Conservation (phyloP, 257 asterid genomes). For the Fraxinus americana region DNA sequence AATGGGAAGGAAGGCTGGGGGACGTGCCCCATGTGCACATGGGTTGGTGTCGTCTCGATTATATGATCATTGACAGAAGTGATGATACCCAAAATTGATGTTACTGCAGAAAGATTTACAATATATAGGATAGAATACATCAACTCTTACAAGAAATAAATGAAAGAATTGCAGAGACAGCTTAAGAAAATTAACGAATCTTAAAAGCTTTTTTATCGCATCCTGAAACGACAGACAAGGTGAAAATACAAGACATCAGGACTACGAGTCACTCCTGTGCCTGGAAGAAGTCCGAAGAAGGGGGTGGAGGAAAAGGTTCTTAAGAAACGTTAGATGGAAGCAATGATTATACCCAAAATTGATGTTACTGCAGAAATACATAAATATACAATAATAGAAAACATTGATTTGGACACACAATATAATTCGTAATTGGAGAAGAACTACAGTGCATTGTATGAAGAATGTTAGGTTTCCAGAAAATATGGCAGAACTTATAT, state of each 20-base stretch:
- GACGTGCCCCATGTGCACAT: conserved; percentile 30
- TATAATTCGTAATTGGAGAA: background rate
- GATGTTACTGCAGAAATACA: conserved; percentile 44
- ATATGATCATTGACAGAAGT: conserved; percentile 84
- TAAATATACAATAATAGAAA: background rate
- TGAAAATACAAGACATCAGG: background rate
- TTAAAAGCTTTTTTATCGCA: no score
- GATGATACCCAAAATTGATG: conserved; percentile 78
- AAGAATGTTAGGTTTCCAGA: background rate
- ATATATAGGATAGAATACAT: conserved; percentile 11
- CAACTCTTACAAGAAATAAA: conserved; percentile 6
- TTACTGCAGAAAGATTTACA: conserved; percentile 52
- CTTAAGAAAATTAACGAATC: no score
- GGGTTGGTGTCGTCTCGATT: conserved; percentile 61
- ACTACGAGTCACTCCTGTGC: background rate
- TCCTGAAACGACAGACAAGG: no score
- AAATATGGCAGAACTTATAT: background rate
- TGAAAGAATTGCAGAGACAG: conserved; percentile 35
- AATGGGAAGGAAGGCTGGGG: conserved; percentile 66
- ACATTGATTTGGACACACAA: background rate
- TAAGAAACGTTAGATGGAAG: conserved; percentile 41
- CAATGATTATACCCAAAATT: conserved; percentile 37
- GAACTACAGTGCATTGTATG: background rate
- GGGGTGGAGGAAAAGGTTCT: conserved; percentile 31
- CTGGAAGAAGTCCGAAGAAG: conserved; percentile 26